A percentile compares a stretch with the other conserved stretches of the same genome.
These are phyloP conservation scores for Manihot esculenta DNA, from an alignment of 441 rosid genomes.

Conservation along the genomic window DNA sequence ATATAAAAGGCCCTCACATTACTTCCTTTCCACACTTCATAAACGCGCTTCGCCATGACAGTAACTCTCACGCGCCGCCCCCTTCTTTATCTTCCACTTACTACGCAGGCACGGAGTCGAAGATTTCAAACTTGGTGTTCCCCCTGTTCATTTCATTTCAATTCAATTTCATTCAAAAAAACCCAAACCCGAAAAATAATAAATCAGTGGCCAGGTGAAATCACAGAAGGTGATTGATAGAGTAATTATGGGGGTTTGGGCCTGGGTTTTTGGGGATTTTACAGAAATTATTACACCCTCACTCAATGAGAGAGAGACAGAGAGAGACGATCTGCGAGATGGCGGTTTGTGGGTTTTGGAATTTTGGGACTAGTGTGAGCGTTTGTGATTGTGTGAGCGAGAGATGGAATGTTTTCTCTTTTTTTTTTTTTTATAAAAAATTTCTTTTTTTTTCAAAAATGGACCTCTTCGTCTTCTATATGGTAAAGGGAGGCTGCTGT, in stretches of 20 bases:
- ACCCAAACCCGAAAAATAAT: not conserved
- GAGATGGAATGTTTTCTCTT: not conserved
- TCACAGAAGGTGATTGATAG: not conserved
- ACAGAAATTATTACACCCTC: not conserved
- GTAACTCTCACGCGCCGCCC: conserved; percentile 27
- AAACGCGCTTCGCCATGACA: conserved; percentile 79
- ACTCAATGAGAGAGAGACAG: conserved; percentile 12
- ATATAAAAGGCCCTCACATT: conserved; percentile 52
- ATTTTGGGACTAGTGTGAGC: not conserved
- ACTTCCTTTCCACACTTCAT: conserved; percentile 82
- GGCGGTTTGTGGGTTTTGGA: conserved; percentile 23
- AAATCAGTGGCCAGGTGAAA: not conserved
- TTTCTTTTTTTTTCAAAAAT: too few relatives aligned
- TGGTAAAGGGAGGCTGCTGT: too few relatives aligned
- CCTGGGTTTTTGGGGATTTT: conserved; percentile 15
- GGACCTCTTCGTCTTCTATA: too few relatives aligned
- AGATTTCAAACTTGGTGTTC: conserved; percentile 33
- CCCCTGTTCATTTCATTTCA: conserved; percentile 27
- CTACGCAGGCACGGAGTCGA: conserved; percentile 43
- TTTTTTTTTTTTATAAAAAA: too few relatives aligned
- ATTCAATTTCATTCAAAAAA: not conserved
- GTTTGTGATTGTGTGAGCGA: not conserved
- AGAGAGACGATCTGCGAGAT: conserved; percentile 17
- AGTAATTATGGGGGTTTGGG: not conserved
- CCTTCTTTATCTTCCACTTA: not conserved